A percentile compares a stretch with the other conserved stretches of the same genome.
Conservation (phyloP, 2,329 filamentous ascomycete genomes). For the Fragosphaeria purpurea region DNA sequence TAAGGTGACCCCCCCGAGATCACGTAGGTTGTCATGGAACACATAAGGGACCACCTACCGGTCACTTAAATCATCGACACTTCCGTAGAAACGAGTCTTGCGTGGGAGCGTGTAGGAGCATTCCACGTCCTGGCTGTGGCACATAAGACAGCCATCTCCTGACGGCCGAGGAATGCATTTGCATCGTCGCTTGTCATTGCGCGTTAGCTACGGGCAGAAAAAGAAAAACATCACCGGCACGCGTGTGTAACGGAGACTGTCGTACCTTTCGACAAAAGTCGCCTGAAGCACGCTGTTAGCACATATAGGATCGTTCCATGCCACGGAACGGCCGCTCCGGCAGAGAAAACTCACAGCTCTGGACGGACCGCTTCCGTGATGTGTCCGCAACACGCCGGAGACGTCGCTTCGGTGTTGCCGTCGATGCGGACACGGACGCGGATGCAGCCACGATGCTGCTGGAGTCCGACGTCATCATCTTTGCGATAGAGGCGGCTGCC, state of each 20-base stretch:
- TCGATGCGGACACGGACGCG: not conserved
- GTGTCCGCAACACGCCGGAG: constrained; percentile 25
- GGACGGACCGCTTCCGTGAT: constrained; percentile 24
- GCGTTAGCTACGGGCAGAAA: not conserved
- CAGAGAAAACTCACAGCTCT: constrained; percentile 23
- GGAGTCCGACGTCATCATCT: constrained; percentile 5
- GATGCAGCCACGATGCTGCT: not conserved
- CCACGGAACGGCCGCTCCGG: no score
- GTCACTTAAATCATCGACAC: constrained; percentile 26
- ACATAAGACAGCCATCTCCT: constrained; percentile 23
- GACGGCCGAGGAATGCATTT: constrained; percentile 23
- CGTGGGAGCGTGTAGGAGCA: constrained; percentile 25
- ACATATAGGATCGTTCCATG: constrained; percentile 14
- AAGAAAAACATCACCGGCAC: no score
- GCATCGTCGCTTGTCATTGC: constrained; percentile 20
- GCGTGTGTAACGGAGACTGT: not conserved
- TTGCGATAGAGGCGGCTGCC: not conserved
- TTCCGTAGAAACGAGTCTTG: constrained; percentile 28
- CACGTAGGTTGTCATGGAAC: no score
- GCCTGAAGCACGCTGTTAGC: constrained; percentile 16
- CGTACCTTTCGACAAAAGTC: constrained; percentile 8
- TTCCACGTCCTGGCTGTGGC: constrained; percentile 21
- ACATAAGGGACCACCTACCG: constrained; percentile 13
- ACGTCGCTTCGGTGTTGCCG: constrained; percentile 14
- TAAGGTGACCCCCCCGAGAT: no score